phyloP scores from a whole-genome alignment of 768 basidiomycete species.

The Ephemerocybe angulata region DNA sequence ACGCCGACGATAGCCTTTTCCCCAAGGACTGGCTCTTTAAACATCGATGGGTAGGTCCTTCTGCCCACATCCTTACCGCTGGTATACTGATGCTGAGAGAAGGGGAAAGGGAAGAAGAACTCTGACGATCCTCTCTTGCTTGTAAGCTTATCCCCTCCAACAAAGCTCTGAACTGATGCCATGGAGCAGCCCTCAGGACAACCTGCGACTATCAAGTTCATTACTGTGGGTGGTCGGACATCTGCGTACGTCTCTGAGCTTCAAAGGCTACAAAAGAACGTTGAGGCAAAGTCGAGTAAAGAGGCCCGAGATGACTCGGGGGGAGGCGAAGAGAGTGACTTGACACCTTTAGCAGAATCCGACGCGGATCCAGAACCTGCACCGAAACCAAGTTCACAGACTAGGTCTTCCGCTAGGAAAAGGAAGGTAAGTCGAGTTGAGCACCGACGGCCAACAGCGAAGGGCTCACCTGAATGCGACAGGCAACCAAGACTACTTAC shows the following conservation, averaged over 20 bases:
- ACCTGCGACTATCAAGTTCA: constrained; percentile 69
- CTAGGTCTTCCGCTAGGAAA: no score
- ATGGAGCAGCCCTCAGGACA: constrained; percentile 56
- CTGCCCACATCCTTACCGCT: neutral
- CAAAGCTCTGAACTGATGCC: constrained; percentile 1
- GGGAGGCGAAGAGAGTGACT: neutral
- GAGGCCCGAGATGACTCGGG: neutral
- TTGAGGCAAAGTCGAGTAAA: no score
- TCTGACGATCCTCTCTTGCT: constrained; percentile 37
- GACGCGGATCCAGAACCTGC: no score
- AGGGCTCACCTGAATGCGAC: no score
- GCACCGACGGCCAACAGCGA: no score
- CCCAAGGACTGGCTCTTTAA: constrained; percentile 67
- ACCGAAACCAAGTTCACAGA: no score
- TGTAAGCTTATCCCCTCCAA: constrained; percentile 26
- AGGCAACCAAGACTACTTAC: no score
- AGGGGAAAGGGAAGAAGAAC: constrained; percentile 51
- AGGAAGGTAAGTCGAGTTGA: no score
- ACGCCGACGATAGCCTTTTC: constrained; percentile 67
- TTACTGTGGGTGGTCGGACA: constrained; percentile 74
- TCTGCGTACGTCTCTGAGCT: constrained; percentile 68
- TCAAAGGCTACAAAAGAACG: constrained; percentile 36
- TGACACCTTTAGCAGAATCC: neutral
- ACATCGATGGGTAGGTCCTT: constrained; percentile 62
- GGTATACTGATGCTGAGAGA: constrained; percentile 36